A percentile compares a stretch with the other conserved stretches of the same genome.
Evolutionary conservation across 2,329 filamentous ascomycete genomes (phyloP).

Genomic region (Talaromyces verruculosus): DNA sequence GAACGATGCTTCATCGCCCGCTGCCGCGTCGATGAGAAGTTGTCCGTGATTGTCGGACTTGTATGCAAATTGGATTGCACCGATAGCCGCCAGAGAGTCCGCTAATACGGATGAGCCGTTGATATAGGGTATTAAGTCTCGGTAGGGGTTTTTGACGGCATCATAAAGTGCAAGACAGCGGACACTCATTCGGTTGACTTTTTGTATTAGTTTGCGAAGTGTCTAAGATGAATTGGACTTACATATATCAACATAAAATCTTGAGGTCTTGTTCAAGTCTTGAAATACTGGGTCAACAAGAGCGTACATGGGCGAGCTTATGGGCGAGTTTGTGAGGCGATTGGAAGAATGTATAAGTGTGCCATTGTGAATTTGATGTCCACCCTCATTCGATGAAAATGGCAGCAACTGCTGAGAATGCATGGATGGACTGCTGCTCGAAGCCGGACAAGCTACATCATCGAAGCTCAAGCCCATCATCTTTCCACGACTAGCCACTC

Average conservation of each 20-base stretch:
- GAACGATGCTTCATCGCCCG: constrained; percentile 24
- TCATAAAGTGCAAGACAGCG: constrained; percentile 51
- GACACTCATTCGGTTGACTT: constrained; percentile 43
- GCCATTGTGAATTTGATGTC: not conserved
- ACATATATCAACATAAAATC: constrained; percentile 52
- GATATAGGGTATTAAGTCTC: constrained; percentile 49
- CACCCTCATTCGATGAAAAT: constrained; percentile 15
- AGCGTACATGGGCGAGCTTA: constrained; percentile 38
- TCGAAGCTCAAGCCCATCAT: constrained; percentile 56
- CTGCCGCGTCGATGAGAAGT: not conserved
- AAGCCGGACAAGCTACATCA: constrained; percentile 29
- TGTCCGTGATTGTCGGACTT: constrained; percentile 32
- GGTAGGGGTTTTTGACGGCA: constrained; percentile 49
- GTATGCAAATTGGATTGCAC: constrained; percentile 50
- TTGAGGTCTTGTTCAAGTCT: constrained; percentile 45
- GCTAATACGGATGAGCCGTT: constrained; percentile 47
- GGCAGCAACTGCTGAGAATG: not conserved
- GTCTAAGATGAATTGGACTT: constrained; percentile 23
- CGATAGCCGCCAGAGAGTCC: constrained; percentile 50
- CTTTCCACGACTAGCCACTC: constrained; percentile 47
- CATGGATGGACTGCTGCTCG: constrained; percentile 3
- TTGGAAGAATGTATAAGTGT: constrained; percentile 24
- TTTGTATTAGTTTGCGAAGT: not conserved
- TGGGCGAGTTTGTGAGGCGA: constrained; percentile 28
- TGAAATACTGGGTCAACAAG: constrained; percentile 51